A percentile compares a stretch with the other conserved stretches of the same genome.
Conservation (phyloP, 352 stramenopile species). For the Globisporangium alternatum region DNA sequence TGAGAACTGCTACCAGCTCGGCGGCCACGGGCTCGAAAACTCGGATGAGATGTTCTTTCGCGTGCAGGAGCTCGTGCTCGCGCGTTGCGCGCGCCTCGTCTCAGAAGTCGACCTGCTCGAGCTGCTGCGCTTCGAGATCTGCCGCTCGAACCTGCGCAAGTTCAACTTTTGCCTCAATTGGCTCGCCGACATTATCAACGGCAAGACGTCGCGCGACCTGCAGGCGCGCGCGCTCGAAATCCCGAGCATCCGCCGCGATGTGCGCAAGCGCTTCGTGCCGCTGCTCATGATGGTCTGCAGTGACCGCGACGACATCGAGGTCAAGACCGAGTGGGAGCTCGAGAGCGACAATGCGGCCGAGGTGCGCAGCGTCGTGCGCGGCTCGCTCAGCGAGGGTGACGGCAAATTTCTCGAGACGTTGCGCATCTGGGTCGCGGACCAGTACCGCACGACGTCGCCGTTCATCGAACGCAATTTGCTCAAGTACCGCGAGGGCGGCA, state of each 20-base stretch:
- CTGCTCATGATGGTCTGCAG: constrained; percentile 75
- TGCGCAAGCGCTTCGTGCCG: constrained; percentile 80
- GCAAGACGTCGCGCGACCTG: constrained; percentile 68
- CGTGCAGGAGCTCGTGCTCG: constrained; percentile 73
- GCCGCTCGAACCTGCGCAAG: constrained; percentile 81
- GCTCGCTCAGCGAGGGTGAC: constrained; percentile 60
- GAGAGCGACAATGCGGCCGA: constrained; percentile 69
- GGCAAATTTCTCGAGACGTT: constrained; percentile 74
- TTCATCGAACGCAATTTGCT: constrained; percentile 83
- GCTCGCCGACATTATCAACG: constrained; percentile 79
- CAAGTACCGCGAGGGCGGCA: constrained; percentile 72
- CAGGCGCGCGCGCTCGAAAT: constrained; percentile 78
- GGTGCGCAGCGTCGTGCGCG: constrained; percentile 57
- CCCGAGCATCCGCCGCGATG: constrained; percentile 68
- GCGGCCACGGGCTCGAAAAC: constrained; percentile 79
- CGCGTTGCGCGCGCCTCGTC: constrained; percentile 52
- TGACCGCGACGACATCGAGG: constrained; percentile 76
- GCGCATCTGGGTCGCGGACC: constrained; percentile 82
- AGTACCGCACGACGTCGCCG: constrained; percentile 83
- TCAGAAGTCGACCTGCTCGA: constrained; percentile 73
- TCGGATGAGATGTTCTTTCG: constrained; percentile 84
- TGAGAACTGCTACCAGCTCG: constrained; percentile 80
- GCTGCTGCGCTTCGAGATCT: constrained; percentile 85
- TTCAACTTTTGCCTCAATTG: constrained; percentile 85
- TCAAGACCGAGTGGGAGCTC: constrained; percentile 85